These are phyloP conservation scores for Scutellaria minor DNA, from an alignment of 257 asterid genomes.

Conservation along the genomic window DNA sequence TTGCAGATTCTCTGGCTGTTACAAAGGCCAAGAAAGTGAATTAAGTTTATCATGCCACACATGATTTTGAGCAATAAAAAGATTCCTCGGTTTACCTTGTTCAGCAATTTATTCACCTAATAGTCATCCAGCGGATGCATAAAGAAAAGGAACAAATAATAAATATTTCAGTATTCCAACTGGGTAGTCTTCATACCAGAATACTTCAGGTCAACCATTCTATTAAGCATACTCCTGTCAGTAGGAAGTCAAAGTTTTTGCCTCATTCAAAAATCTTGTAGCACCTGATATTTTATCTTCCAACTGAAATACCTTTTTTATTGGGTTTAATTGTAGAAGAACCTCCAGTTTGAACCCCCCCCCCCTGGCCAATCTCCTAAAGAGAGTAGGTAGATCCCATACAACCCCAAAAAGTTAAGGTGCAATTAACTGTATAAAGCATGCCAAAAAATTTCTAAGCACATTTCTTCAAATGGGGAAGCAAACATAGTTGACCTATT, in stretches of 20 bases:
- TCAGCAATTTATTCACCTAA: background rate
- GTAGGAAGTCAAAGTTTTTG: background rate
- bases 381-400: conserved; percentile 9
- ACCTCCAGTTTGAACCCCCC: conserved; percentile 17
- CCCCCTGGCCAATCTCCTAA: conserved; percentile 7
- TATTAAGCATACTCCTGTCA: conserved; percentile 9
- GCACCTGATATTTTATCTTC: conserved; percentile 21
- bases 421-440: conserved; percentile 20
- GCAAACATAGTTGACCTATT: conserved; percentile 16
- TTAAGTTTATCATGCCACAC: background rate
- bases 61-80: background rate
- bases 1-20: conserved; percentile 29
- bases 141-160: conserved; percentile 27
- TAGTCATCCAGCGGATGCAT: conserved; percentile 10
- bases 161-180: conserved; percentile 3
- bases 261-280: conserved; percentile 24
- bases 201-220: background rate
- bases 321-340: background rate
- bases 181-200: conserved; percentile 15
- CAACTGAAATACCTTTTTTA: conserved; percentile 3
- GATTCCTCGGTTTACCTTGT: conserved; percentile 1
- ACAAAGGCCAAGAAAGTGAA: conserved; percentile 1
- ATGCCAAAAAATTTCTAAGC: conserved; percentile 12
- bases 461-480: background rate
- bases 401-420: conserved; percentile 22